A percentile compares a stretch with the other conserved stretches of the same genome.
phyloP scores from a whole-genome alignment of 2,329 filamentous ascomycete species.

The Botrytis pseudocinerea region DNA sequence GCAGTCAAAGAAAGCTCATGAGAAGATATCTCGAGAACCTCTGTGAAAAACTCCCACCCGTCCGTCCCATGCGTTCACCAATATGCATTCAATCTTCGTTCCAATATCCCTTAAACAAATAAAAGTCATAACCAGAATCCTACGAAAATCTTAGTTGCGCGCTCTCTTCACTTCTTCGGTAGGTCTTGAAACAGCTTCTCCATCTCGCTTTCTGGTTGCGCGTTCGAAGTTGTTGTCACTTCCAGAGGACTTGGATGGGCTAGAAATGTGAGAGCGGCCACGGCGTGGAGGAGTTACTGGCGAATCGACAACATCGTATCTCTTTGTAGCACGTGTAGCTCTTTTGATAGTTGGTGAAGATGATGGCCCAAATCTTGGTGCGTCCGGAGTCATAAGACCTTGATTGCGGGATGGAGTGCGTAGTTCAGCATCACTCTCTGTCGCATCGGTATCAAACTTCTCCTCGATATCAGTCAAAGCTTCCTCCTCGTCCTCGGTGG shows the following conservation, averaged over 20 bases:
- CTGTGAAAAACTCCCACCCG: conserved; percentile 9
- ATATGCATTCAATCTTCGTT: conserved; percentile 8
- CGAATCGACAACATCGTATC: conserved; percentile 38
- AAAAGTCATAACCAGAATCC: neutral
- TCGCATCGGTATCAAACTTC: conserved; percentile 21
- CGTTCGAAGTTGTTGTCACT: conserved; percentile 43
- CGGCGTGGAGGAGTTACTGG: conserved; percentile 36
- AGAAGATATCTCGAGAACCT: conserved; percentile 8
- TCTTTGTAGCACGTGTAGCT: conserved; percentile 57
- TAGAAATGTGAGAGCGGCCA: conserved; percentile 27
- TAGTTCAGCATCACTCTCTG: conserved; percentile 14
- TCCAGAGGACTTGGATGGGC: conserved; percentile 67
- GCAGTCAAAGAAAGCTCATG: neutral
- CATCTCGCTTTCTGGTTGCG: conserved; percentile 49
- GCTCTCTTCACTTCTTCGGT: conserved; percentile 29
- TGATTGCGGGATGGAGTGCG: conserved; percentile 31
- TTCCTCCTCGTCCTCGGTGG: conserved; percentile 57
- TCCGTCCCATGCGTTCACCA: conserved; percentile 8
- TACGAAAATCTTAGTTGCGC: conserved; percentile 10
- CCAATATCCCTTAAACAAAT: conserved; percentile 5
- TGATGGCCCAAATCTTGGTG: conserved; percentile 56
- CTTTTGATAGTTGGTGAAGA: conserved; percentile 65
- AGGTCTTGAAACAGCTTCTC: conserved; percentile 41
- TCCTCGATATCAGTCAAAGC: conserved; percentile 53
- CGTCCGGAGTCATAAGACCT: conserved; percentile 52